Base-by-base conservation (phyloP, 164 flowering plant species). In the Aristolochia fimbriata region DNA sequence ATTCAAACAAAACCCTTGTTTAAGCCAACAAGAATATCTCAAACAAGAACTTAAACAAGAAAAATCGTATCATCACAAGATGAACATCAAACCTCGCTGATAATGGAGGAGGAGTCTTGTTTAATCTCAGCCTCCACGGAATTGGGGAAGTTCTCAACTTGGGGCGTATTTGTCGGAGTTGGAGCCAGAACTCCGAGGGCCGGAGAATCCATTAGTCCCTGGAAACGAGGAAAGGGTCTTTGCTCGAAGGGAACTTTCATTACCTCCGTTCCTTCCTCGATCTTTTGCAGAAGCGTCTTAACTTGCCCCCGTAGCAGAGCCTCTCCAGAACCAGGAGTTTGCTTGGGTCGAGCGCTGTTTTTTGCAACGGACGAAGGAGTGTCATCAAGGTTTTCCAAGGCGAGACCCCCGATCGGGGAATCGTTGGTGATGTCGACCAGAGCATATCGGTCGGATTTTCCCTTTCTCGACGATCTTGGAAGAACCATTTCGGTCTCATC, bases 281-380 rank as follows among this genome's bases (percentile, higher is more conserved):
- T 93, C 64, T 76, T 87, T 76, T 90, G 94, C 71, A 92, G 61
- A 1, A 92, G 82, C 47, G 79, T 78, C 76, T 90, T 84, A 21
- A 87, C 97, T 58, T 89, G 96, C 46, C 87, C 83, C 59, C 98
- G 76, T 5, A 93, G 78, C 48, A 90, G 59, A 9, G 87, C 84
- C 73, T 93, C 98, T 0, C 97, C 98, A 1, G 97, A 84, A 0
- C 96, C 91, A 3, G 96, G 97, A 0, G 97, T 92, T 17, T 33
- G 60, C 67, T 71, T 76, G 19, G 49, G 62, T 47, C 43, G 63
- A 8, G 31, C 68, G 23, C 68, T 62, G 61, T 68, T 76, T 69
- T 80, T 87, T 11, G 70, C 65, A n/a, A 73, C 61, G 2, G 96
- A 87, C 7, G 75, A 71, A 14, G 97, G 96, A 45, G 96, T 84